phyloP scores from a whole-genome alignment of 1,284 basidiomycete genomes.

The Volvariella volvacea region DNA sequence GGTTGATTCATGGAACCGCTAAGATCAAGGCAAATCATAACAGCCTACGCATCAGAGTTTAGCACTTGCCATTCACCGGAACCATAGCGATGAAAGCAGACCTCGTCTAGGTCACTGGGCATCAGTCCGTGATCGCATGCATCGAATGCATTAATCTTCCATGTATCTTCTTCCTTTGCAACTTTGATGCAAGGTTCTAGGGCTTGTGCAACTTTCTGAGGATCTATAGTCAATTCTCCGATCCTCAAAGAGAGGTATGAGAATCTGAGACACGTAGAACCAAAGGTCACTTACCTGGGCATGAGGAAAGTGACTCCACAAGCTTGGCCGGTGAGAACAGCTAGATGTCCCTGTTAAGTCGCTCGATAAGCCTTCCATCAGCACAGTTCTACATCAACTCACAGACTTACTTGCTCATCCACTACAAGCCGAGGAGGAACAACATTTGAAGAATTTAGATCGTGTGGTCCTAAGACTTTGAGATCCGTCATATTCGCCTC shows the following conservation, averaged over 20 bases:
- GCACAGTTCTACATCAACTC: background rate
- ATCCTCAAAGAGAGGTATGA: background rate
- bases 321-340: conserved; percentile 21
- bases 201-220: conserved; percentile 8
- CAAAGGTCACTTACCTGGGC: conserved; percentile 17
- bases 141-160: conserved; percentile 18
- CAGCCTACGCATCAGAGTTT: conserved; percentile 13
- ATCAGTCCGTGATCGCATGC: too few relatives aligned
- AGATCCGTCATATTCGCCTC: conserved; percentile 16
- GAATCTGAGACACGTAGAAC: background rate
- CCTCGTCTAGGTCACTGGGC: background rate
- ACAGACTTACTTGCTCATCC: conserved; percentile 14
- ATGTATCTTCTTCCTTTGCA: conserved; percentile 17
- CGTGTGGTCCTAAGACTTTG: conserved; percentile 15
- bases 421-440: conserved; percentile 19
- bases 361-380: background rate
- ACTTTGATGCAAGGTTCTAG: conserved; percentile 13
- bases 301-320: conserved; percentile 18
- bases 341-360: conserved; percentile 16
- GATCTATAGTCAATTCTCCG: background rate
- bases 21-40: conserved; percentile 20
- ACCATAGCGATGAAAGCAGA: background rate
- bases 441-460: conserved; percentile 17
- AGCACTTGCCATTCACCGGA: background rate
- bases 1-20: conserved; percentile 16